Conservation (phyloP, 2,329 filamentous ascomycete genomes). For the Exophiala xenobiotica region DNA sequence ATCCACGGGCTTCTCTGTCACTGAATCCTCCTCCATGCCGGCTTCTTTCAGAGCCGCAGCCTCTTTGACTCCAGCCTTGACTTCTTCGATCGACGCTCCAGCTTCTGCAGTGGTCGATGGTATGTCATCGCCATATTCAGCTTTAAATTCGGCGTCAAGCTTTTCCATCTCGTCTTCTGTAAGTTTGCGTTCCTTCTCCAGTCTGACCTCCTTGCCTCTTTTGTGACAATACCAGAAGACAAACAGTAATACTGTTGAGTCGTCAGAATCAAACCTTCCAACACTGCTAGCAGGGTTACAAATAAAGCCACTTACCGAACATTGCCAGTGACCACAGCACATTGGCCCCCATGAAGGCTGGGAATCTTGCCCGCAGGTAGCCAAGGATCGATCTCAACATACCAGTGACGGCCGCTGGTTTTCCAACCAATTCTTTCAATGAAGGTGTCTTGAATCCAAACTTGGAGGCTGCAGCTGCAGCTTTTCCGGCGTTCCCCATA, state of each 20-base stretch:
- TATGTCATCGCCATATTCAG: constrained; percentile 33
- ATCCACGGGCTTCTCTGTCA: constrained; percentile 14
- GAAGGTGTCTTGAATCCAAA: constrained; percentile 68
- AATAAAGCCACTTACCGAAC: constrained; percentile 63
- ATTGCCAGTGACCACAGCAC: constrained; percentile 85
- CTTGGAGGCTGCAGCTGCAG: constrained; percentile 61
- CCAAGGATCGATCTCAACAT: constrained; percentile 90
- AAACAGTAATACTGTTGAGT: constrained; percentile 71
- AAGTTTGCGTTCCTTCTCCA: constrained; percentile 61
- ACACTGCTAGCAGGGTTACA: not conserved
- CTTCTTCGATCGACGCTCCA: constrained; percentile 41
- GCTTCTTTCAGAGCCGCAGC: constrained; percentile 37
- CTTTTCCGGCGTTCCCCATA: constrained; percentile 51
- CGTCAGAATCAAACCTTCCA: not conserved
- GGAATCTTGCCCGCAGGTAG: constrained; percentile 82
- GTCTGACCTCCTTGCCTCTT: constrained; percentile 79
- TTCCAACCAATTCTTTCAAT: constrained; percentile 75
- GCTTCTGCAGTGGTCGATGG: constrained; percentile 43
- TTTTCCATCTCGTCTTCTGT: constrained; percentile 45
- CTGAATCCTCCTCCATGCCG: constrained; percentile 16
- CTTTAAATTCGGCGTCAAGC: constrained; percentile 39
- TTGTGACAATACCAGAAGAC: constrained; percentile 99
- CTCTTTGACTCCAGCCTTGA: constrained; percentile 42
- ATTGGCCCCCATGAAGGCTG: constrained; percentile 87
- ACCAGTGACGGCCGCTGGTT: constrained; percentile 79